Evolutionary conservation across 805 yeast species (phyloP).

Genomic region (Candida qinlingensis): DNA sequence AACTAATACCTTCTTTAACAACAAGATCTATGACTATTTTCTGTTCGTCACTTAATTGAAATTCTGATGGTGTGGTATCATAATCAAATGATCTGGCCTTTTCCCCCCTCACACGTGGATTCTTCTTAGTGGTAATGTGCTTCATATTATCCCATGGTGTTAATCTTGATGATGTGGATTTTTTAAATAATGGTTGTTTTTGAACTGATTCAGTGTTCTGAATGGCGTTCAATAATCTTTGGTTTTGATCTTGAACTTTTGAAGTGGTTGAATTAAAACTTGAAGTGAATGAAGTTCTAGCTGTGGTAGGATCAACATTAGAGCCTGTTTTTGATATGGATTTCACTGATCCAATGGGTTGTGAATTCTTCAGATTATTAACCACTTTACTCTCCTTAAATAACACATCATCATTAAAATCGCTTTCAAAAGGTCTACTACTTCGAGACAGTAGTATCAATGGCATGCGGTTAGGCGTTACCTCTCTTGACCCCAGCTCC

Average conservation of each 20-base stretch:
- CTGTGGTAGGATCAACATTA: background rate
- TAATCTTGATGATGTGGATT: background rate
- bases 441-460: background rate
- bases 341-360: conserved; percentile 10
- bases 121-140: conserved; percentile 3
- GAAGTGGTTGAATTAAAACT: background rate
- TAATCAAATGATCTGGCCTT: background rate
- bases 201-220: background rate
- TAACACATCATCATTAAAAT: conserved; percentile 4
- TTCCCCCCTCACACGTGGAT: conserved; percentile 11
- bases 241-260: background rate
- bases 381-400: background rate
- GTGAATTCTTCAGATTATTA: conserved; percentile 12
- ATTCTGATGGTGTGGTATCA: background rate
- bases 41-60: conserved; percentile 42
- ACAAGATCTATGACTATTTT: conserved; percentile 45
- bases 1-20: conserved; percentile 43
- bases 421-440: background rate
- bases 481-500: background rate
- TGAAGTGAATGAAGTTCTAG: background rate
- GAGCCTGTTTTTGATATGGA: background rate
- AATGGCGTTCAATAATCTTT: background rate
- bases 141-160: conserved; percentile 3
- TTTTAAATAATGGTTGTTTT: too few relatives aligned
- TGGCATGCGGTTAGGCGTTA: background rate